Base-by-base conservation (phyloP, 78 protist genomes). In the slime mould (Dictyostelium discoideum) region DNA sequence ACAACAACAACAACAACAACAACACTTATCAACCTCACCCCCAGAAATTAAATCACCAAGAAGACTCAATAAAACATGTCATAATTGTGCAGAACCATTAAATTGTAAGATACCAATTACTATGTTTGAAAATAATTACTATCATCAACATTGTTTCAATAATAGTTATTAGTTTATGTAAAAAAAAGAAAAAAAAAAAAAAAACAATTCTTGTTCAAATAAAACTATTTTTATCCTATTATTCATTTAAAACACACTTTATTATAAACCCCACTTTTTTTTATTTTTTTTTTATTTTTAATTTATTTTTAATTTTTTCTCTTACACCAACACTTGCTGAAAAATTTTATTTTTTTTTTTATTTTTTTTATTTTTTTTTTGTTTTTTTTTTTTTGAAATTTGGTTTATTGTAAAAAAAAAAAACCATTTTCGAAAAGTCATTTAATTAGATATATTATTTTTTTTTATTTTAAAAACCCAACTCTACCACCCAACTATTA, bases 101-200 rank as follows among this genome's bases (percentile, higher is more conserved):
- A 42, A 57, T 26, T 40, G 60, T 37, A 89, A 80, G 6, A 69
- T 54, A 13, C 78, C 78, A 44, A 60, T 79, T 3, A 80, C 69
- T 37, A 72, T 79, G 50, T 78, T 63, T 18, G 81, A 88, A 14
- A 48, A 48, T 14, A 60, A 79, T 57, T 88, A 88, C 29, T 88
- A 88, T 18, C 93, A 88, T 16, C 42, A 22, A 50, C 54, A 79
- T 46, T 88, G 93, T 44, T 88, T 79, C 74, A 65, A 65, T 22
- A 65, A n/a, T 65, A 65, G 29, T n/a, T 65, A 24, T 24, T 22
- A 65, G 29, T 24, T 65, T 10, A 24, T 65, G 65, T 54, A 54
- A 54, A 54, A 63, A 63, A 63, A 22, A 63, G 3, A 63, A n/a
- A 22, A n/a, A 22, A 63, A 20, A 60, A 5, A 60, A 20, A 20